phyloP scores from a whole-genome alignment of 1,139 yeast species.

The Geotrichum candidum region DNA sequence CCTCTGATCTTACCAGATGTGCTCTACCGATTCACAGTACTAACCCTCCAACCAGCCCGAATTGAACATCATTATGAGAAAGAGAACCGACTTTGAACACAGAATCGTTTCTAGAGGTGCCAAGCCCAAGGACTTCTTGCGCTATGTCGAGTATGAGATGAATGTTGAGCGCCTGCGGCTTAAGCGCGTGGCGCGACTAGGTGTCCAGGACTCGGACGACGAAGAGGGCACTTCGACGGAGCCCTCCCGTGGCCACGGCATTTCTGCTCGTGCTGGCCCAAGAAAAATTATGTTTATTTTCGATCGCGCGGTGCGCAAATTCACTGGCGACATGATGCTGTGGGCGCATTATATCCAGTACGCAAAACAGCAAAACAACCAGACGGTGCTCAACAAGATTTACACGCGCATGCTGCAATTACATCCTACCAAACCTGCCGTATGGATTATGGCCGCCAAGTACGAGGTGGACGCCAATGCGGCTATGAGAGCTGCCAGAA shows the following conservation, averaged over 20 bases:
- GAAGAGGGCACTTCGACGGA: conserved; percentile 9
- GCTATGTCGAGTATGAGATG: conserved; percentile 75
- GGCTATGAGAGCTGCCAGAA: conserved; percentile 84
- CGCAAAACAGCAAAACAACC: conserved; percentile 69
- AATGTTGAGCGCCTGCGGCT: conserved; percentile 73
- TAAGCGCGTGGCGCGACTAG: conserved; percentile 62
- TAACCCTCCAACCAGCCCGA: conserved; percentile 51
- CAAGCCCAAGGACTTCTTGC: conserved; percentile 67
- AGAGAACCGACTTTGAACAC: conserved; percentile 94
- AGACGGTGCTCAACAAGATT: conserved; percentile 72
- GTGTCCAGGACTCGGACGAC: conserved; percentile 27
- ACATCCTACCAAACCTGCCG: conserved; percentile 85
- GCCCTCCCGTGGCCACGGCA: conserved; percentile 21
- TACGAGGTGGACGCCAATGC: conserved; percentile 87
- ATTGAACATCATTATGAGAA: conserved; percentile 78
- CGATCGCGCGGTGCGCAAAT: conserved; percentile 76
- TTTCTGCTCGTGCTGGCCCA: conserved; percentile 84
- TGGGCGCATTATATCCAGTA: conserved; percentile 76
- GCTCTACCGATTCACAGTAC: not conserved
- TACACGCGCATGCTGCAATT: conserved; percentile 73
- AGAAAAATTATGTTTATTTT: conserved; percentile 77
- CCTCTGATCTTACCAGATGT: no score
- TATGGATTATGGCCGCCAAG: conserved; percentile 94
- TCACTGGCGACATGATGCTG: conserved; percentile 66
- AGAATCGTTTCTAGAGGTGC: conserved; percentile 81